These are phyloP conservation scores for Geosmithia morbida DNA, from an alignment of 2,329 filamentous ascomycete genomes.

Conservation along the genomic window DNA sequence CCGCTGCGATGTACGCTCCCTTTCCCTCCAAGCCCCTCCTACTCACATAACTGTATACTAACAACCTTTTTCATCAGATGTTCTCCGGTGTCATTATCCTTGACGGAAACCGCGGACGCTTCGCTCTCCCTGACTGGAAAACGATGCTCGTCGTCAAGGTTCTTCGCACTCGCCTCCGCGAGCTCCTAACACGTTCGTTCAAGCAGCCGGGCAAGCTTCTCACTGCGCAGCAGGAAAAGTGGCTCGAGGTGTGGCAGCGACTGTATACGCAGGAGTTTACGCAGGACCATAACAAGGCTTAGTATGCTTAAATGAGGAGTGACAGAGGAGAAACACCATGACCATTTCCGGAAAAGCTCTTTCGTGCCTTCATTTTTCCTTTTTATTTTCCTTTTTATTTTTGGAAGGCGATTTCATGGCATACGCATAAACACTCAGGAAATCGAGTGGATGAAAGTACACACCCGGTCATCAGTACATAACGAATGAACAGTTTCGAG, in stretches of 20 bases:
- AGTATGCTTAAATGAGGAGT: constrained; percentile 2
- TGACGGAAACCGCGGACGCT: constrained; percentile 75
- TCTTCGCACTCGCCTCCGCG: constrained; percentile 56
- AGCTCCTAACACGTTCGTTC: constrained; percentile 60
- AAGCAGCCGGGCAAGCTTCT: constrained; percentile 48
- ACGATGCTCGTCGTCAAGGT: constrained; percentile 79
- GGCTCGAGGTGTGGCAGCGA: constrained; percentile 61
- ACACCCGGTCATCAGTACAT: no score
- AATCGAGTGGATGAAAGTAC: no score
- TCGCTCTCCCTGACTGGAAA: constrained; percentile 79
- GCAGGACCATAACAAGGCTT: constrained; percentile 15
- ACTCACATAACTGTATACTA: neutral
- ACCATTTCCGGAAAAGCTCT: neutral
- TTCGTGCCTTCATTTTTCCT: neutral
- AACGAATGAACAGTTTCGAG: no score
- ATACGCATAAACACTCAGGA: no score
- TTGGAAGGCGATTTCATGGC: neutral
- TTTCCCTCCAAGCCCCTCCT: neutral
- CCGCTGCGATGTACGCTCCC: constrained; percentile 58
- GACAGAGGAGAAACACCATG: neutral
- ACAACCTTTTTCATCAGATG: constrained; percentile 34
- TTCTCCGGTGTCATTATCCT: constrained; percentile 77
- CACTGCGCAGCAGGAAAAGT: constrained; percentile 54
- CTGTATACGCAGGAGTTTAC: constrained; percentile 45
- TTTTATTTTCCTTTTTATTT: neutral